Evolutionary conservation across 2,329 filamentous ascomycete species (phyloP), one percentile per base, ranked within the genome.

Genomic region (Verticillium isaacii): DNA sequence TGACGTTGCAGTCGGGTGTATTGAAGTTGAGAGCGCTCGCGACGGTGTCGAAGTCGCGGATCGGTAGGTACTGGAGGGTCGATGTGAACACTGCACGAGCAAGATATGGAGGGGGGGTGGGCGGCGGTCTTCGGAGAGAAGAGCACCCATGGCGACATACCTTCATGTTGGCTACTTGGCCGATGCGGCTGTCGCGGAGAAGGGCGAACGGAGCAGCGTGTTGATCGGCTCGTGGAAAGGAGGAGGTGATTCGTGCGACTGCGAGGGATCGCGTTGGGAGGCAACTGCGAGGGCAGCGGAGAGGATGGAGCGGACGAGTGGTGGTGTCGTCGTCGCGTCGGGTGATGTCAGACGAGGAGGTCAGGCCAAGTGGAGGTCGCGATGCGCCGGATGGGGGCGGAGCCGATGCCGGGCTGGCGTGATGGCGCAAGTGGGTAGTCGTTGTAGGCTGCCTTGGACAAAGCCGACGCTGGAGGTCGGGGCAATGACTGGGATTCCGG

Each of bases 1-100:
- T 89, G 64, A 99, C 90, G 68, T 94, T 91, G 73, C 92, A 93
- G 74, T 98, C 94, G 59, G 91, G 87, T 1, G 94, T 97, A 71
- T 95, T 92, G 81, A 98, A 98, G 74, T 97, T 98, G 73, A 99
- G 87, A 66, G 94, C 91, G 78, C 90, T 90, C 64, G 93, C 94
- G 68, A 98, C 91, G 75, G 90, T 88, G 76, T 98, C 93, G 73
- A 98, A 93, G 68, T 96, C 91, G 76, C 88, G 89, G 66, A 97
- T 85, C 64, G 94, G 93, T 70, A 99, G 84, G 77, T 96, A 99
- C 94, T 99, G 64, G 9, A 45, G 54, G 25, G 2, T 29, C 29
- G 29, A n/a, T 23, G 45, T 50, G 17, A 50, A n/a, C 23, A 25
- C 23, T 23, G 45, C 4, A n/a, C 15, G 14, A 3, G 37, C 37